Evolutionary conservation across 768 basidiomycete genomes (phyloP), one percentile per base, ranked within the genome.

Genomic region (Hemileccinum impolitum): DNA sequence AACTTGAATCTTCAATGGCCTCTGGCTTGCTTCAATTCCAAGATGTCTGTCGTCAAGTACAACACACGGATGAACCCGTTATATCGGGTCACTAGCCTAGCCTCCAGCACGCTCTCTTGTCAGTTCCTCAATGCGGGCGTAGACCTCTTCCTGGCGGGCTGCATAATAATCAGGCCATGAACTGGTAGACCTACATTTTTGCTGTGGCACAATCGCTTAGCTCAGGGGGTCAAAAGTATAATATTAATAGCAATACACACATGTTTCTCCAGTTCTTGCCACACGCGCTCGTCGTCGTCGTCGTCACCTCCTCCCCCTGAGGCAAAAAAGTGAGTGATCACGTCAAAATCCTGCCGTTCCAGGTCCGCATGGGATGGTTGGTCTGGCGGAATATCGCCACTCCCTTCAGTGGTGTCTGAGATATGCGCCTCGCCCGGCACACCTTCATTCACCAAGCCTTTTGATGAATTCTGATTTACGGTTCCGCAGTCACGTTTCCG

Each of bases 161-260:
- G 68, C 66, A 55, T 82, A 81, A 57, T 82, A 83, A 28, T 69
- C 69, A 38, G 73, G 71, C 81, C 82, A 84, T 39, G 61, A 70
- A 8, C 42, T 45, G 18, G 69, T 71, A 34, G 78, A 72, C 51
- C 64, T 67, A 54, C 76, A 77, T 48, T 60, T 54, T 43, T 53
- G 59, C 79, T 79, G 50, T 51, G 15, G 21, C 43, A 18, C 37
- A 37, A 35, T n/a, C 40, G 28, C 50, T 12, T 41, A 48, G 47
- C 19, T 30, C 7, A 26, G 45, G 15, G 31, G 23, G 9, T 28
- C 30, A 34, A 41, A n/a, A 40, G 50, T 21, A 19, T 37, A 23
- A 48, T 30, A 6, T 30, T 8, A 30, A 30, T 25, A 30, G 18
- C 13, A 35, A 45, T 35, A 45, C 72, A 41, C 52, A 81, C 85